Base-by-base conservation (phyloP, 495 filamentous ascomycete genomes). In the Viridothelium virens region DNA sequence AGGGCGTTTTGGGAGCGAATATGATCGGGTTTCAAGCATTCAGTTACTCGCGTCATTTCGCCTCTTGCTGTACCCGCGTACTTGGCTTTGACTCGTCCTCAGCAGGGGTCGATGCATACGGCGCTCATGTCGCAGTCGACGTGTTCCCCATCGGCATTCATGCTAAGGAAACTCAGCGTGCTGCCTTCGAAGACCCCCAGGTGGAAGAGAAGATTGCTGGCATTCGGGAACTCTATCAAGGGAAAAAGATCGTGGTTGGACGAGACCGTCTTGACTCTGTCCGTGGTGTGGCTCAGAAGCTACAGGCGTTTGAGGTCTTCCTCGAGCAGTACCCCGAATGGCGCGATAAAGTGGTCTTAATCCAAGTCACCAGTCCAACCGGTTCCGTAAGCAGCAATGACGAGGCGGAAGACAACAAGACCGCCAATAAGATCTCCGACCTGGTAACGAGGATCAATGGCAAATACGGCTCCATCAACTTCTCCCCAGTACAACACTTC, bases 121-220 rank as follows among this genome's bases (percentile, higher is more conserved):
- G 92, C 6, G 81, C 88, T 10, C 90, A 93, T 70, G 90, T 94
- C 39, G 89, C 90, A 50, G 89, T 96, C 36, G 91, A 92, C 68
- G 90, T 92, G 16, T 92, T 94, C 74, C 90, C 92, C 4, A 96
- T 96, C 64, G 92, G 92, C 18, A 93, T 97, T 63, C 89, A 96
- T 74, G 89, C 86, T 25, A 81, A 79, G 39, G 84, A 85, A 62
- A 87, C 91, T 34, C 85, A 90, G 67, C 81, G 82, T 63, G 77
- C 84, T 34, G 91, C 91, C 0, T 95, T 89, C 74, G 84, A 82
- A 1, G 79, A 86, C 47, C 74, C 83, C 0, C 84, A 82, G 34
- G 86, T 90, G 10, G 84, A 88, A 63, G 83, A 88, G 66, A 87
- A 89, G 69, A 80, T 89, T 50, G 76, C 76, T 25, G 81, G 76